These are phyloP conservation scores for Arthromyces matolae DNA, from an alignment of 768 basidiomycete genomes.

Conservation along the genomic window DNA sequence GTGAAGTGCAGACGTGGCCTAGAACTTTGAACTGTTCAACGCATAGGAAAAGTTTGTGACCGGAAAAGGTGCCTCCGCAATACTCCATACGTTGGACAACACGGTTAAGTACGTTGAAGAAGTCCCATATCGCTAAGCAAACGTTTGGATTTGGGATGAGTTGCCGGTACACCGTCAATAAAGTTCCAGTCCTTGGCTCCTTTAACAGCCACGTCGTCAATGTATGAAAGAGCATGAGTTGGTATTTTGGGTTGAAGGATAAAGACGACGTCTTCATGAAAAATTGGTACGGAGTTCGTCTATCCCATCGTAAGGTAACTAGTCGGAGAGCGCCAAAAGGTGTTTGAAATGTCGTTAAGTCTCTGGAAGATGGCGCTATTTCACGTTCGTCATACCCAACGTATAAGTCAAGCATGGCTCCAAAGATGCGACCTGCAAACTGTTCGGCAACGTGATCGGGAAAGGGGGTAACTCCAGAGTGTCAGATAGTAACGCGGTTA, in stretches of 20 bases:
- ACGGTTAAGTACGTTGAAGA: conserved; percentile 30
- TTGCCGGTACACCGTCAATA: conserved; percentile 30
- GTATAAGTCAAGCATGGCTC: conserved; percentile 25
- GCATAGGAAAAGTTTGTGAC: too few relatives aligned
- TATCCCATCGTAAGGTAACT: conserved; percentile 25
- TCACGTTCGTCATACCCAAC: conserved; percentile 33
- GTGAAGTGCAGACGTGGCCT: too few relatives aligned
- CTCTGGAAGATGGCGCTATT: conserved; percentile 31
- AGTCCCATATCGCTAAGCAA: conserved; percentile 36
- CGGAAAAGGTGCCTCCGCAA: conserved; percentile 34
- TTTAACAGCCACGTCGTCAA: conserved; percentile 37
- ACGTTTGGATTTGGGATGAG: conserved; percentile 31
- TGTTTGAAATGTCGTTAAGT: conserved; percentile 35
- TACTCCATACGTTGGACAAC: conserved; percentile 35
- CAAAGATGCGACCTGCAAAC: conserved; percentile 25
- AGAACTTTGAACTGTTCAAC: too few relatives aligned
- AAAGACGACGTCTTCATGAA: too few relatives aligned
- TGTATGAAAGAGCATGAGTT: too few relatives aligned
- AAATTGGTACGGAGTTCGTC: conserved; percentile 19
- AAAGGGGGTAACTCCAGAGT: neutral
- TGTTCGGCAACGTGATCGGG: conserved; percentile 15
- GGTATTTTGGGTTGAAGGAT: too few relatives aligned
- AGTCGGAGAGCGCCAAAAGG: conserved; percentile 30
- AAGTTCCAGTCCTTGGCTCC: conserved; percentile 30
- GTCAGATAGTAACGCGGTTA: neutral